Base-by-base conservation (phyloP, 768 basidiomycete species). In the Boletus subparvulus region DNA sequence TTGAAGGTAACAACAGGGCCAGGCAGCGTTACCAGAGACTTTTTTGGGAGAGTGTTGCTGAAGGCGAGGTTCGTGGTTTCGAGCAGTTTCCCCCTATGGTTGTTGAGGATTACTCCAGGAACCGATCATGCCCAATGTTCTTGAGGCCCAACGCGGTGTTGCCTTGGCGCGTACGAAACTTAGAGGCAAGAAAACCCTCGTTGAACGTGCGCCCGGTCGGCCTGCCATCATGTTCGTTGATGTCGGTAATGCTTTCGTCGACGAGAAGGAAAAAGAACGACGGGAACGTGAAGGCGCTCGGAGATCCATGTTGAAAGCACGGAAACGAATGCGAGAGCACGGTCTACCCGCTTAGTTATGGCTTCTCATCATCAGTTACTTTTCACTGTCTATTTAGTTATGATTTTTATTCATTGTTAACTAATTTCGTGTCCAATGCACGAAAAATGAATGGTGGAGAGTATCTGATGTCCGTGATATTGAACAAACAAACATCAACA, bases 21-120 rank as follows among this genome's bases (percentile, higher is more conserved):
- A 81, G 84, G 24, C 78, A 83, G 54, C 81, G 85, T 11, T 90
- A 89, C 66, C 84, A 86, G 62, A 80, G 85, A 42, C 73, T 83
- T 43, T 92, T 88, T 69, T 93, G 90, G 88, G 91, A 93, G 68
- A 83, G 86, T 32, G 81, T 88, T 39, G 78, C 79, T 11, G 91
- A 93, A 63, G 83, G 85, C 56, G 72, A 81, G 72, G 91, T 90
- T 65, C 41, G 74, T 65, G 71, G 66, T 33, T 21, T 33, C 12
- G 37, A 61, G 45, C 39, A 24, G 33, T 35, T 43, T 4, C 14
- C 42, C 17, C 11, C 14, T 13, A 37, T n/a, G 9, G 30, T 46
- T 37, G 21, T 41, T 52, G 51, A 51, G 19, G 16, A 56, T 48
- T 47, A 32, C 12, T 43, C 13, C 44, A 92, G 90, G 81, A 85